A percentile compares a stretch with the other conserved stretches of the same genome.
Conservation (phyloP, 805 yeast genomes). For the Teunomyces atbi region DNA sequence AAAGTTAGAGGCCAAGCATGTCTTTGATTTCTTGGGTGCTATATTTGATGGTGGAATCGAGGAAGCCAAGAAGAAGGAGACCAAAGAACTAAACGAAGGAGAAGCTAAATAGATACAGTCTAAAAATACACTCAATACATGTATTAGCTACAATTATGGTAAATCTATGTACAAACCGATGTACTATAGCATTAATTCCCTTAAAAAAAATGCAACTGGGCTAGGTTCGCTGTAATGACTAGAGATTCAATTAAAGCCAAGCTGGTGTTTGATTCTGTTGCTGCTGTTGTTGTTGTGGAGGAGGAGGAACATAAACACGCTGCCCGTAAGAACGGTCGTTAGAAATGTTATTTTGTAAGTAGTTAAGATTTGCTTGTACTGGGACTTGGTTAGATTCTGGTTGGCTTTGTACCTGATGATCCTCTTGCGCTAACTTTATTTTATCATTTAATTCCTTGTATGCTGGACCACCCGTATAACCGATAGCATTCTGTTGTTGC, state of each 20-base stretch:
- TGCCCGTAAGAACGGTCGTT: constrained; percentile 4
- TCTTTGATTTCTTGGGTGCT: constrained; percentile 58
- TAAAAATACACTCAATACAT: background rate
- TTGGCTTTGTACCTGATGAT: background rate
- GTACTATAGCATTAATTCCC: background rate
- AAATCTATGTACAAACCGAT: background rate
- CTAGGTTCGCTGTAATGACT: background rate
- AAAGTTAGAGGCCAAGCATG: constrained; percentile 50
- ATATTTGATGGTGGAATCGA: constrained; percentile 30
- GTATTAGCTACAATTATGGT: background rate
- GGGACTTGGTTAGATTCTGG: background rate
- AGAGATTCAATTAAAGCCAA: constrained; percentile 5
- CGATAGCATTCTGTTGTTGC: constrained; percentile 15
- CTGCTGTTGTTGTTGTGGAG: constrained; percentile 11
- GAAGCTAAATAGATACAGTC: background rate
- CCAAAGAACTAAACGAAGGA: constrained; percentile 2
- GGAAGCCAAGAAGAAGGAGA: constrained; percentile 5
- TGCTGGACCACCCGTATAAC: background rate
- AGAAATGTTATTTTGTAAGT: background rate
- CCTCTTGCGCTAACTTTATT: background rate
- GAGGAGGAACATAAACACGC: constrained; percentile 1
- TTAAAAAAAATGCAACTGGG: background rate
- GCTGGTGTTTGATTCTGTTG: constrained; percentile 13
- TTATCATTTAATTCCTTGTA: constrained; percentile 3
- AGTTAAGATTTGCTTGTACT: background rate